A percentile compares a stretch with the other conserved stretches of the same genome.
Evolutionary conservation across 2,329 filamentous ascomycete species (phyloP).

Genomic region (Cryoendolithus antarcticus): DNA sequence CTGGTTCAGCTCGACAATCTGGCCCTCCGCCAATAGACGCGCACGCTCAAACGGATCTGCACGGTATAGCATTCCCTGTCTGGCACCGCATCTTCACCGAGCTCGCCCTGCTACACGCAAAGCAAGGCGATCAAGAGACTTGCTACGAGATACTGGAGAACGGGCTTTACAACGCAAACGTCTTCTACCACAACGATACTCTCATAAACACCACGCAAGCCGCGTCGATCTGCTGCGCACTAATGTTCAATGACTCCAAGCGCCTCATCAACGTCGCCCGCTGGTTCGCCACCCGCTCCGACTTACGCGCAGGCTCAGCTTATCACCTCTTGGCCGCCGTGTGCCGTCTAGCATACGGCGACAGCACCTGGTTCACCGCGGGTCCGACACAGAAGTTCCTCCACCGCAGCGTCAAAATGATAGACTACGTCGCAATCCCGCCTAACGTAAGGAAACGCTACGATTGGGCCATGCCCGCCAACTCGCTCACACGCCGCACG

Average conservation of each 20-base stretch:
- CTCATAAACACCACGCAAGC: slow-evolving; percentile 17
- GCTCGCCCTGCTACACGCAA: slow-evolving; percentile 67
- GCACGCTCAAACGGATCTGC: slow-evolving; percentile 44
- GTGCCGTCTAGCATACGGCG: slow-evolving; percentile 63
- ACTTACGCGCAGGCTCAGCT: slow-evolving; percentile 57
- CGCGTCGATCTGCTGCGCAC: slow-evolving; percentile 50
- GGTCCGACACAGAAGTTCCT: slow-evolving; percentile 83
- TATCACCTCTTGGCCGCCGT: slow-evolving; percentile 73
- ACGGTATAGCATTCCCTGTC: slow-evolving; percentile 65
- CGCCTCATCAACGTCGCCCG: slow-evolving; percentile 63
- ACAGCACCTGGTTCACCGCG: slow-evolving; percentile 63
- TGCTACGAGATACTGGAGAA: slow-evolving; percentile 72
- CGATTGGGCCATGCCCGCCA: slow-evolving; percentile 29
- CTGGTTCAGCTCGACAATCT: slow-evolving; percentile 5
- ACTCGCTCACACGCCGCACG: slow-evolving; percentile 22
- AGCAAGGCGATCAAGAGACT: slow-evolving; percentile 52
- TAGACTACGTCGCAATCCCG: slow-evolving; percentile 57
- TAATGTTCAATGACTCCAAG: slow-evolving; percentile 66
- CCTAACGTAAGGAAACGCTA: slow-evolving; percentile 35
- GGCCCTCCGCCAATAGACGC: slow-evolving; percentile 4
- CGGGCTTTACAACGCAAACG: slow-evolving; percentile 60
- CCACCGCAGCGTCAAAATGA: slow-evolving; percentile 77
- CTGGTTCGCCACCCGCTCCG: slow-evolving; percentile 70
- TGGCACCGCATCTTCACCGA: slow-evolving; percentile 90
- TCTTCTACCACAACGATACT: slow-evolving; percentile 54